Percentiles rank a stretch among this genome's conserved stretches.
Evolutionary conservation across 73 alveolate species (phyloP).

Genomic region (Stentor roeselii): DNA sequence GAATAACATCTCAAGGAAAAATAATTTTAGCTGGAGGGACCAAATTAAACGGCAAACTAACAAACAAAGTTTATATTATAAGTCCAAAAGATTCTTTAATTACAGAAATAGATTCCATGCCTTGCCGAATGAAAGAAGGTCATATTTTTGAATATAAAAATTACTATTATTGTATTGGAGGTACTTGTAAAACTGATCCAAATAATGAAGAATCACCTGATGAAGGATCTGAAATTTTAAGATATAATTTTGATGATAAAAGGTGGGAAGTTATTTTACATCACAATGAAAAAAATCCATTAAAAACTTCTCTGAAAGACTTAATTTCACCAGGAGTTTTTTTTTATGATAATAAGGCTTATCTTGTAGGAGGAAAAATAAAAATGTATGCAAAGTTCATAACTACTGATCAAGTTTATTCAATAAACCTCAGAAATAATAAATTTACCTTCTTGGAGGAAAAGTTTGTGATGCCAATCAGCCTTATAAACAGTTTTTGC

Average conservation of each 20-base stretch:
- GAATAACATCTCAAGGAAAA: background rate
- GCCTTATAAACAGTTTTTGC: background rate
- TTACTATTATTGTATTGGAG: background rate
- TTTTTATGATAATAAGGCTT: background rate
- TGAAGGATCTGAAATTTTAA: background rate
- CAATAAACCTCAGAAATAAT: background rate
- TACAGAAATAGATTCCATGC: background rate
- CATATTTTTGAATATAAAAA: background rate
- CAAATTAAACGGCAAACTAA: background rate
- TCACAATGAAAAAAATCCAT: background rate
- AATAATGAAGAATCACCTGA: background rate
- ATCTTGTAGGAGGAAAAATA: background rate
- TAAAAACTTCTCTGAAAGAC: background rate
- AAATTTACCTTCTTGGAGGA: background rate
- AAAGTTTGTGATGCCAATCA: constrained; percentile 1
- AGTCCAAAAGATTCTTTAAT: background rate
- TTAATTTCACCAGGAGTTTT: background rate
- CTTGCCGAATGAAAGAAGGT: background rate
- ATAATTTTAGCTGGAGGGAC: background rate
- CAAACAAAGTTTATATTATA: background rate
- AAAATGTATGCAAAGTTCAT: too few relatives aligned
- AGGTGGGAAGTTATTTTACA: background rate
- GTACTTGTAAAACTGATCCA: background rate
- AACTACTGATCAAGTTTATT: background rate
- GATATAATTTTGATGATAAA: background rate